A percentile compares a stretch with the other conserved stretches of the same genome.
phyloP scores from a whole-genome alignment of 2,329 filamentous ascomycete species.

The Fusarium fracticaudum region DNA sequence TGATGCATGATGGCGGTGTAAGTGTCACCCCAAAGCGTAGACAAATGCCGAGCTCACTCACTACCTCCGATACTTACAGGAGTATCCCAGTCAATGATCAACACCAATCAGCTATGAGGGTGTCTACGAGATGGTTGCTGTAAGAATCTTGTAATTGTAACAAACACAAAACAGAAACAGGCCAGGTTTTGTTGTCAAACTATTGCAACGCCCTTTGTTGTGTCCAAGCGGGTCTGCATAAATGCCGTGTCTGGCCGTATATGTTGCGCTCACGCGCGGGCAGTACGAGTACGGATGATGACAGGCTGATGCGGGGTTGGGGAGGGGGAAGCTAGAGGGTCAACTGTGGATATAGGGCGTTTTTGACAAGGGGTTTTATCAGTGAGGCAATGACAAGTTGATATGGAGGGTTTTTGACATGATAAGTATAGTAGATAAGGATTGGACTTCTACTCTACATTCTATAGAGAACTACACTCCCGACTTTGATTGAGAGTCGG shows the following conservation, averaged over 20 bases:
- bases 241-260: conserved; percentile 34
- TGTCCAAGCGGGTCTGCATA: conserved; percentile 20
- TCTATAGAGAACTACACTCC: not conserved
- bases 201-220: conserved; percentile 25
- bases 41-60: not conserved
- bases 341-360: conserved; percentile 32
- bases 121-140: not conserved
- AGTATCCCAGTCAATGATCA: not conserved
- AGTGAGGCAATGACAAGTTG: not conserved
- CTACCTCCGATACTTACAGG: not conserved
- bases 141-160: not conserved
- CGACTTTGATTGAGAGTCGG: not conserved
- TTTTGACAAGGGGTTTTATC: conserved; percentile 31
- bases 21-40: not conserved
- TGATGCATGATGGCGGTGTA: not conserved
- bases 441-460: not conserved
- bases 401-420: not conserved
- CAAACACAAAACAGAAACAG: conserved; percentile 1
- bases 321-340: conserved; percentile 5
- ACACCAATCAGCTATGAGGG: not conserved
- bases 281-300: not conserved
- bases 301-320: conserved; percentile 30
- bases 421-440: not conserved
- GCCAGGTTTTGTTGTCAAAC: conserved; percentile 21
- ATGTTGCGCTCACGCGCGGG: conserved; percentile 11